A percentile compares a stretch with the other conserved stretches of the same genome.
These are phyloP conservation scores for Calycina herbarum DNA, from an alignment of 2,329 filamentous ascomycete genomes.

Conservation along the genomic window DNA sequence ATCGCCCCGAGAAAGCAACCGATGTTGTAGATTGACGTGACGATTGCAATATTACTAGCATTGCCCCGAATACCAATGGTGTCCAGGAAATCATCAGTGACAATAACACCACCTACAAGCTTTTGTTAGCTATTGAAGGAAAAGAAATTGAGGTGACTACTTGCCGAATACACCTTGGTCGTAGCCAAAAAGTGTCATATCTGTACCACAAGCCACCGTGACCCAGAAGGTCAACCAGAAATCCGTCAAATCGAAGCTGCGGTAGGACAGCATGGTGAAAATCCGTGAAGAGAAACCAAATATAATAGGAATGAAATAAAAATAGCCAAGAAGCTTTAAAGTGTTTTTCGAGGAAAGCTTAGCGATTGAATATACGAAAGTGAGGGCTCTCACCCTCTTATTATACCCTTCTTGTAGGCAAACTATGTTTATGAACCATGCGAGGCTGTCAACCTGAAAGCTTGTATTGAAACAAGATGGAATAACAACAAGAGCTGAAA, in stretches of 20 bases:
- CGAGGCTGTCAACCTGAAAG: background rate
- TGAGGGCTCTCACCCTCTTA: too few species aligned
- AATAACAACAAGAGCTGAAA: background rate
- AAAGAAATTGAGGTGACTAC: background rate
- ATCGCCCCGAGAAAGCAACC: constrained; percentile 45
- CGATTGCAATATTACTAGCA: constrained; percentile 42
- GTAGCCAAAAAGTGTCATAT: too few species aligned
- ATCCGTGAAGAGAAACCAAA: too few species aligned
- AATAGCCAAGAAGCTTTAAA: too few species aligned
- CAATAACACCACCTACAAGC: constrained; percentile 40
- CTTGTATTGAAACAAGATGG: background rate
- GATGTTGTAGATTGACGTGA: constrained; percentile 46
- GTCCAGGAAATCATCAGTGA: constrained; percentile 45
- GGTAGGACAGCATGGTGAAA: too few species aligned
- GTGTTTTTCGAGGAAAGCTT: too few species aligned
- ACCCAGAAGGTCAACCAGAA: too few species aligned
- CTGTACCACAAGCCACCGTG: too few species aligned
- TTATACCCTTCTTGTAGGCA: too few species aligned
- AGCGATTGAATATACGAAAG: too few species aligned
- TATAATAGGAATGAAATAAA: too few species aligned
- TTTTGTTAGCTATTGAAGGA: background rate
- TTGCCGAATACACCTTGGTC: background rate
- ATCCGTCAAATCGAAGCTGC: too few species aligned
- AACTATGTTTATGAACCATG: background rate
- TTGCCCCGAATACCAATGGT: constrained; percentile 41